These are phyloP conservation scores for Pythium sukuiense DNA, from an alignment of 352 stramenopile genomes.

Conservation along the genomic window DNA sequence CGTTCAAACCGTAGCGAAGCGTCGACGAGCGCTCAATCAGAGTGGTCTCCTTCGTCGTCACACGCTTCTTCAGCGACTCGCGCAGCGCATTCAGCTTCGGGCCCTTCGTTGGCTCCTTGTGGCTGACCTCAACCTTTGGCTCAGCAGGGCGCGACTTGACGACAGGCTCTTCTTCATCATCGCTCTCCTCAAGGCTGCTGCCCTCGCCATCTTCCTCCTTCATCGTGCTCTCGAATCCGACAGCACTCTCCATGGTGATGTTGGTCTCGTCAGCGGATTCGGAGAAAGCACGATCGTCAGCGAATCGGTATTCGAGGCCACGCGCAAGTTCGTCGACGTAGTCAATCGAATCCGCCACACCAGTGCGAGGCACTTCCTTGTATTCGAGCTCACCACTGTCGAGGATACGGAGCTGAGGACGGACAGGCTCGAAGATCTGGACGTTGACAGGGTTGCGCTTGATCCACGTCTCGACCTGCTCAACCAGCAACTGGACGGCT, in stretches of 20 bases:
- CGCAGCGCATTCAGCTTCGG: conserved; percentile 62
- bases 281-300: conserved; percentile 22
- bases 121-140: conserved; percentile 5
- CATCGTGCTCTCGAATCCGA: conserved; percentile 59
- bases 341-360: conserved; percentile 40
- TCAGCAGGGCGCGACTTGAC: conserved; percentile 13
- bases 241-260: conserved; percentile 39
- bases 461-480: conserved; percentile 50
- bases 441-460: conserved; percentile 46
- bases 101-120: conserved; percentile 38
- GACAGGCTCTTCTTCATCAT: conserved; percentile 42
- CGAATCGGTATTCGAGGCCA: conserved; percentile 38
- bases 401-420: conserved; percentile 36
- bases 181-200: conserved; percentile 47
- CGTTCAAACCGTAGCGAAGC: conserved; percentile 50
- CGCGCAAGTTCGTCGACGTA: conserved; percentile 51
- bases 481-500: conserved; percentile 44
- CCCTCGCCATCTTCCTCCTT: conserved; percentile 44
- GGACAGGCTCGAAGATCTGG: conserved; percentile 41
- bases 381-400: conserved; percentile 42
- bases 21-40: conserved; percentile 49
- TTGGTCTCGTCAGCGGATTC: conserved; percentile 28
- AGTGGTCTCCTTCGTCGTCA: conserved; percentile 23
- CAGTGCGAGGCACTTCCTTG: conserved; percentile 36
- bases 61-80: conserved; percentile 50